These are phyloP conservation scores for Chalaropsis thielavioides DNA, from an alignment of 2,329 filamentous ascomycete genomes.

Conservation along the genomic window DNA sequence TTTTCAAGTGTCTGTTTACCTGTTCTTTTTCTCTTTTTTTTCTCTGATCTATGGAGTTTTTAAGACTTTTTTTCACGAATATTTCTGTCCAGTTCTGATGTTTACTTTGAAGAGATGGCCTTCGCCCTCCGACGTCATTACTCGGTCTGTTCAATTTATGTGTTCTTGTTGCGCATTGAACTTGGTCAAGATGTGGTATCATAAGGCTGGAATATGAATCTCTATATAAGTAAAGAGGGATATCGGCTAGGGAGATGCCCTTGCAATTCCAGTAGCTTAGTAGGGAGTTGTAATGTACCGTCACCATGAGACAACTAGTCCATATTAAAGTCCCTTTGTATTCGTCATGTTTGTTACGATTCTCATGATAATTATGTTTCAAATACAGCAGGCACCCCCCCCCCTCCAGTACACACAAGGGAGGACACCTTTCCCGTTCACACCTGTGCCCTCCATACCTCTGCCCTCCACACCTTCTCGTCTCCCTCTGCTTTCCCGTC, in stretches of 20 bases:
- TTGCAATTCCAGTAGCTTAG: no score
- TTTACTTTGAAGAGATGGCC: neutral
- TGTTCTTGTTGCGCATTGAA: neutral
- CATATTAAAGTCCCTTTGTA: neutral
- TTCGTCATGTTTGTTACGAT: neutral
- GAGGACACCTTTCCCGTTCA: neutral
- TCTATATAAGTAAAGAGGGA: no score
- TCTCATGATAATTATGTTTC: neutral
- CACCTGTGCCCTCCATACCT: neutral
- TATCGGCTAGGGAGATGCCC: no score
- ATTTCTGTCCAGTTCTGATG: neutral
- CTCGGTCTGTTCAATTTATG: neutral
- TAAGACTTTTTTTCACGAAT: slow-evolving; percentile 3
- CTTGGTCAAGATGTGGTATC: neutral
- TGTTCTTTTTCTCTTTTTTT: neutral
- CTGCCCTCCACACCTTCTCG: neutral
- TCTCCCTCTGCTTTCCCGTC: neutral
- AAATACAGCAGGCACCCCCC: neutral
- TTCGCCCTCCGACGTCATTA: neutral
- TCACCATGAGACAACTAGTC: neutral
- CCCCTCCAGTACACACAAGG: neutral
- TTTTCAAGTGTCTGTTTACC: neutral
- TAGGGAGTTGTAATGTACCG: no score
- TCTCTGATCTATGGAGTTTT: slow-evolving; percentile 5
- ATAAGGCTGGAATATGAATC: neutral